These are phyloP conservation scores for Colletotrichum orbiculare DNA, from an alignment of 2,329 filamentous ascomycete species.

Conservation along the genomic window DNA sequence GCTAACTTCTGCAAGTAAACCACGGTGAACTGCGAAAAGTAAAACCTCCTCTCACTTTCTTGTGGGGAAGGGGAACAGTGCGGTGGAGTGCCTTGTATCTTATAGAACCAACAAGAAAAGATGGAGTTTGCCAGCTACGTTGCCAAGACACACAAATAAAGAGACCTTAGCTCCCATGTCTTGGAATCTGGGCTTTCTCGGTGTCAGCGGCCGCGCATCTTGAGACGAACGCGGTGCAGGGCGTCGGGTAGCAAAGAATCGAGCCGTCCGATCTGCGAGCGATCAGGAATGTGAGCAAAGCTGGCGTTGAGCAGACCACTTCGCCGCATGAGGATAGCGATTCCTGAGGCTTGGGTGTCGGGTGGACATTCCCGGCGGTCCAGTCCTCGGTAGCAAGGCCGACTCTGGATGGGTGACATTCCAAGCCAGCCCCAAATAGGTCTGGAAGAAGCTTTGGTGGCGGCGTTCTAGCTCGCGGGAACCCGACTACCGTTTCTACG, in stretches of 20 bases:
- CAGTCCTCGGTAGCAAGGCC: background rate
- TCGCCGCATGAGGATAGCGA: constrained; percentile 11
- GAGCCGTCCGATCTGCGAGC: constrained; percentile 2
- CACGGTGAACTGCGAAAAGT: background rate
- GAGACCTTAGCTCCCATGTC: too few species aligned
- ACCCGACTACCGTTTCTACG: constrained; percentile 18
- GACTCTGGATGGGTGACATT: constrained; percentile 2
- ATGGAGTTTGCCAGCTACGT: background rate
- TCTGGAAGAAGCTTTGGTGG: constrained; percentile 5
- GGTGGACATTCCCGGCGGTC: constrained; percentile 13
- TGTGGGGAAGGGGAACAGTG: too few species aligned
- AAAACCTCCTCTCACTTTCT: background rate
- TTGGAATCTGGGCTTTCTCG: background rate
- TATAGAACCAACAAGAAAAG: background rate
- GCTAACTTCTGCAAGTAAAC: background rate
- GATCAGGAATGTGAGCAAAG: background rate
- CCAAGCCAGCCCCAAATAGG: background rate
- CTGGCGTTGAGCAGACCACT: background rate
- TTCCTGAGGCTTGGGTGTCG: background rate
- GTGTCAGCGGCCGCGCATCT: background rate
- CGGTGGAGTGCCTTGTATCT: too few species aligned
- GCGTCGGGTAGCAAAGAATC: background rate
- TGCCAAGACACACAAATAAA: background rate
- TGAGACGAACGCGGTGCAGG: background rate
- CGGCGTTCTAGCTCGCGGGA: constrained; percentile 13